Percentiles rank a stretch among this genome's conserved stretches.
Conservation (phyloP, 306 rosid species). For the Herpetospermum pedunculosum region DNA sequence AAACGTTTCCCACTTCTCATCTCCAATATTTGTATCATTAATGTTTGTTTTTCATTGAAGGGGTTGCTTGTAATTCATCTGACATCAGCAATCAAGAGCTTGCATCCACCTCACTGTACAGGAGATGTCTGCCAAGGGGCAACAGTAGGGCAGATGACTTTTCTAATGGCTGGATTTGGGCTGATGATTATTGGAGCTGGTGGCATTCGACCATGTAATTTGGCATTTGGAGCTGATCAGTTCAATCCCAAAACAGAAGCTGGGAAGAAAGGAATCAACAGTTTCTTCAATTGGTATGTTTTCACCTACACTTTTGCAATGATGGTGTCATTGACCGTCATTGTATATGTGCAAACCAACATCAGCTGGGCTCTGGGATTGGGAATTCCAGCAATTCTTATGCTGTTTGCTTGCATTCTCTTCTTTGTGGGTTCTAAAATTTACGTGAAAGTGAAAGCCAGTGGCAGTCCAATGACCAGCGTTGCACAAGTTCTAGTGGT, state of each 20-base stretch:
- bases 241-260: constrained; percentile 64
- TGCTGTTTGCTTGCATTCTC: constrained; percentile 44
- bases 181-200: constrained; percentile 60
- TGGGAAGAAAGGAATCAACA: constrained; percentile 65
- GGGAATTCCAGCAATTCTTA: constrained; percentile 63
- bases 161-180: constrained; percentile 42
- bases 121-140: constrained; percentile 45
- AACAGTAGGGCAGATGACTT: constrained; percentile 53
- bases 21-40: not conserved
- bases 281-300: constrained; percentile 91
- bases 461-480: constrained; percentile 73
- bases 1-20: not conserved
- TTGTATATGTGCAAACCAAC: constrained; percentile 66
- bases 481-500: constrained; percentile 55
- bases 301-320: constrained; percentile 63
- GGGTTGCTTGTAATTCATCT: constrained; percentile 61
- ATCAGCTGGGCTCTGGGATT: constrained; percentile 75
- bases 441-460: constrained; percentile 65
- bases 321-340: constrained; percentile 46
- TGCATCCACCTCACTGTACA: constrained; percentile 64
- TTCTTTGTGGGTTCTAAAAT: constrained; percentile 58
- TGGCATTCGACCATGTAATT: constrained; percentile 73
- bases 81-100: constrained; percentile 51
- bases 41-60: constrained; percentile 20
- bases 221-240: constrained; percentile 91